Base-by-base conservation (phyloP, 441 rosid species). In the Hura crepitans region DNA sequence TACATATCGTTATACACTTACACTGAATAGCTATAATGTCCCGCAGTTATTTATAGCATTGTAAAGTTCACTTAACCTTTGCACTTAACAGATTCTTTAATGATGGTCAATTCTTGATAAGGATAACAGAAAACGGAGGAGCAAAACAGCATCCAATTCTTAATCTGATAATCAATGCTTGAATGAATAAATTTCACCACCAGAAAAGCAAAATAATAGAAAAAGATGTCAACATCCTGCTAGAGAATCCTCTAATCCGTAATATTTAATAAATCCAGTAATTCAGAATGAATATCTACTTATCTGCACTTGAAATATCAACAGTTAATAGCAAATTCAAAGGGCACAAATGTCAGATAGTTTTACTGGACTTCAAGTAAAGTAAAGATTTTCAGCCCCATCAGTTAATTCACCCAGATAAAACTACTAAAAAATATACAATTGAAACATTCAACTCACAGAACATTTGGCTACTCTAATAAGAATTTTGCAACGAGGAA, bases 1-100 rank as follows among this genome's bases (percentile, higher is more conserved):
- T 66, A 79, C n/a, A 68, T 47, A 66, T 66, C 67, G 82, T 64
- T 65, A 71, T 65, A 27, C 65, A 71, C 30, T 69, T 20, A 47
- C 11, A 42, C 6, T n/a, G n/a, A n/a, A n/a, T n/a, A n/a, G n/a
- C n/a, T n/a, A n/a, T n/a, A n/a, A n/a, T n/a, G n/a, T n/a, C n/a
- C n/a, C n/a, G n/a, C n/a, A n/a, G n/a, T n/a, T n/a, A n/a, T n/a
- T n/a, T n/a, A n/a, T n/a, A n/a, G n/a, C n/a, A n/a, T n/a, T n/a
- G n/a, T n/a, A n/a, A n/a, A n/a, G n/a, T n/a, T n/a, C n/a, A n/a
- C n/a, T n/a, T n/a, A n/a, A n/a, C n/a, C n/a, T n/a, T n/a, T n/a
- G n/a, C n/a, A n/a, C n/a, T n/a, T n/a, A n/a, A n/a, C n/a, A n/a
- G n/a, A n/a, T n/a, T 5, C 47, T 6, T 18, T 7, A 10, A 49